Conservation (phyloP, 2,329 filamentous ascomycete species). For the Cytospora paraplurivora region DNA sequence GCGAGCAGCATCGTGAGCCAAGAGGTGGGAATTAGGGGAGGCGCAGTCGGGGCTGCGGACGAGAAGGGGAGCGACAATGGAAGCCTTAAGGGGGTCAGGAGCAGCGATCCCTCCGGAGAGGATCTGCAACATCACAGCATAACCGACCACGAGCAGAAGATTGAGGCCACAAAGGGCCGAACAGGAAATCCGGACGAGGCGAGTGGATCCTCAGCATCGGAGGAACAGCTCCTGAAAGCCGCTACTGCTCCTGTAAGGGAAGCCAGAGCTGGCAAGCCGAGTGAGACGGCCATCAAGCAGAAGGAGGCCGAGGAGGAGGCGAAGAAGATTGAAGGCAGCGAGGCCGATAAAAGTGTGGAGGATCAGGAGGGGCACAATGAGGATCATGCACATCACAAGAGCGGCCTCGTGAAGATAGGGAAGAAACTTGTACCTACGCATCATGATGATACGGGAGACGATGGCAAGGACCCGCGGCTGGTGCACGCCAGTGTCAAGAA, state of each 20-base stretch:
- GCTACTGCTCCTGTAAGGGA: conserved; percentile 7
- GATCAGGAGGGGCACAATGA: not conserved
- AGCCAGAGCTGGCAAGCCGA: conserved; percentile 6
- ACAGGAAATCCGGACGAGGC: conserved; percentile 21
- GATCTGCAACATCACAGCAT: conserved; percentile 14
- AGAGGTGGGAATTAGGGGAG: conserved; percentile 16
- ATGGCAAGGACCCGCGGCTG: conserved; percentile 2
- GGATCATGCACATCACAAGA: not conserved
- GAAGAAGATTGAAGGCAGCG: not conserved
- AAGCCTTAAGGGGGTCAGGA: conserved; percentile 30
- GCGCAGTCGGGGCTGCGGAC: conserved; percentile 10
- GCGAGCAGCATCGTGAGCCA: conserved; percentile 67
- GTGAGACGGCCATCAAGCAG: conserved; percentile 10
- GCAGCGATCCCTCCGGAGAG: conserved; percentile 17
- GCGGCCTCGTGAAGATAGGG: conserved; percentile 18
- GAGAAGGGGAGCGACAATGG: conserved; percentile 34
- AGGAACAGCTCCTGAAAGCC: conserved; percentile 6
- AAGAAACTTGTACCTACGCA: conserved; percentile 23
- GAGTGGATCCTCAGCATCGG: conserved; percentile 14
- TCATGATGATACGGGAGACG: not conserved
- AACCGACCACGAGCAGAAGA: conserved; percentile 23
- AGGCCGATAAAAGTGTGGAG: not conserved
- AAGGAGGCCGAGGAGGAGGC: conserved; percentile 14
- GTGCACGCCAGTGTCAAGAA: conserved; percentile 18
- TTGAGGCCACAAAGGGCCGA: conserved; percentile 25